Evolutionary conservation across 2,329 filamentous ascomycete species (phyloP), one percentile per base, ranked within the genome.

Genomic region (Fusarium sp.): DNA sequence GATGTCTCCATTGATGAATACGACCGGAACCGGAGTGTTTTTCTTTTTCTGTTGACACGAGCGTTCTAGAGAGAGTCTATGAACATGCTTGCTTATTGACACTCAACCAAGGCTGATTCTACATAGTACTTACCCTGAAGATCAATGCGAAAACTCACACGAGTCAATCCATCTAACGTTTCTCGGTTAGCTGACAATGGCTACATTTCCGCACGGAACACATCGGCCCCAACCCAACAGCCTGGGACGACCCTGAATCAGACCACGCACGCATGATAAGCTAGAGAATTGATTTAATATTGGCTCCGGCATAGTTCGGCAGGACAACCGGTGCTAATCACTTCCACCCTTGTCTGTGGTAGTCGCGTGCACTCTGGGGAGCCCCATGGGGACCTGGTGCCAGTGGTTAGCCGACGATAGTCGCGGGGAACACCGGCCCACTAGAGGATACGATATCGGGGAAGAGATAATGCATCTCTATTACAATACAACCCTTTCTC

Each of bases 271-370:
- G n/a, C 18, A 11, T 28, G 16, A 3, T 33, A 49, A 21, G 42
- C 42, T 49, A 52, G 52, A 49, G 23, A 21, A 55, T 29, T 18
- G 10, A 6, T n/a, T 53, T 16, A 8, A 42, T n/a, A 52, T 43
- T 53, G 35, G 16, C 16, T 7, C 31, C 46, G 59, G 59, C 42
- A 62, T 55, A 63, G 23, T 35, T 16, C 59, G 59, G 59, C 16
- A n/a, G 24, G 31, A 57, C 81, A 78, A 37, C 82, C 81, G 20
- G 80, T 64, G 57, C 69, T 76, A 35, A 44, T 61, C 38, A 37
- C 20, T 52, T 37, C 38, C 23, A 39, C 23, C 57, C 57, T 50
- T 49, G 57, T 23, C 37, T 24, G 9, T 59, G 20, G 4, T 23
- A 57, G 57, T 63, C 57, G 46, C 46, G 57, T 63, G 57, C 46